phyloP scores from a whole-genome alignment of 2,329 filamentous ascomycete species.

The Epichloe coenophiala region DNA sequence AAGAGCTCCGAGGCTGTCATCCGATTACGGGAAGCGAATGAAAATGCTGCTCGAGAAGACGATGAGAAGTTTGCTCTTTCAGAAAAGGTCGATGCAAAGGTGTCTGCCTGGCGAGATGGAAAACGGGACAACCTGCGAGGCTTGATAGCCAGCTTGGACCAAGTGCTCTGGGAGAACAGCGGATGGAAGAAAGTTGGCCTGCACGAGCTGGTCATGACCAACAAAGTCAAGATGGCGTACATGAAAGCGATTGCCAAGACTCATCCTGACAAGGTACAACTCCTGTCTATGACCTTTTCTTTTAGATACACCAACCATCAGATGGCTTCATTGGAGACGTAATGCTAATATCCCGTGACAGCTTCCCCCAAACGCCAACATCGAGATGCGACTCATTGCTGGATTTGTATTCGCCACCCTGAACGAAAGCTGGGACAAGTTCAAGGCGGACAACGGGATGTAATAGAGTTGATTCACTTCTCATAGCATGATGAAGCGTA shows the following conservation, averaged over 20 bases:
- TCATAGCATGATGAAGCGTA: constrained; percentile 4
- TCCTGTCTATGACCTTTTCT: too few species aligned
- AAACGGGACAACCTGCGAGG: constrained; percentile 89
- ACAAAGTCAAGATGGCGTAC: constrained; percentile 93
- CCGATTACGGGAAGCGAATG: constrained; percentile 69
- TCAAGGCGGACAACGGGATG: constrained; percentile 55
- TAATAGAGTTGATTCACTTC: constrained; percentile 15
- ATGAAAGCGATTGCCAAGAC: constrained; percentile 99
- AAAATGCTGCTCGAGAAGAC: constrained; percentile 72
- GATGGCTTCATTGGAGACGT: too few species aligned
- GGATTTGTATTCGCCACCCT: constrained; percentile 53
- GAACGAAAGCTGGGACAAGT: constrained; percentile 63
- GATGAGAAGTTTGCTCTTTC: constrained; percentile 85
- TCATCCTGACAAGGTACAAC: constrained; percentile 89
- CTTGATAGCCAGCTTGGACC: constrained; percentile 72
- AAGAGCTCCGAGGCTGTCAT: constrained; percentile 65
- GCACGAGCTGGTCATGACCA: constrained; percentile 82
- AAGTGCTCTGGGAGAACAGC: constrained; percentile 78
- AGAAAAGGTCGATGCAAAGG: constrained; percentile 69
- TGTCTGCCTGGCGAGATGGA: constrained; percentile 73
- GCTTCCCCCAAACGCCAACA: constrained; percentile 53
- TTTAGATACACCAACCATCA: too few species aligned
- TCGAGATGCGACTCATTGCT: constrained; percentile 53
- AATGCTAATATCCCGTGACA: constrained; percentile 17
- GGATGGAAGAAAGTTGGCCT: constrained; percentile 96